Conservation (phyloP, 768 basidiomycete genomes). For the Lepiota venenata region DNA sequence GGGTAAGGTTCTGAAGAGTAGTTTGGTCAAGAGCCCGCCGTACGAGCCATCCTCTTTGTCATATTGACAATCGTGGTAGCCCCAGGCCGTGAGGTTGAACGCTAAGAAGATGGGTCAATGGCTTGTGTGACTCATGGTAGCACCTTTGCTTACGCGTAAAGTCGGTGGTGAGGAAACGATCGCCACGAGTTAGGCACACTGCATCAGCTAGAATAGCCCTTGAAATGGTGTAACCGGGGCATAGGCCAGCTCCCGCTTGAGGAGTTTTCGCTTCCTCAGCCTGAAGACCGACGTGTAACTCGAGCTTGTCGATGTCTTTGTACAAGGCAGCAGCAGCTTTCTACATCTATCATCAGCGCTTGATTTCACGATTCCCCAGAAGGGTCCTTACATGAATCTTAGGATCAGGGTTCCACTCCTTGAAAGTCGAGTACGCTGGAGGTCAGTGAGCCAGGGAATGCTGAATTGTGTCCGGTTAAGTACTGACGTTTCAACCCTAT, state of each 20-base stretch:
- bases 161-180: slow-evolving; percentile 75
- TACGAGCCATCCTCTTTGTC: slow-evolving; percentile 65
- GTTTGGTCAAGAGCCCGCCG: slow-evolving; percentile 70
- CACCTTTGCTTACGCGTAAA: slow-evolving; percentile 57
- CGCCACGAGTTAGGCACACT: slow-evolving; percentile 71
- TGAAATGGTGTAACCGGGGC: slow-evolving; percentile 82
- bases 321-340: slow-evolving; percentile 64
- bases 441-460: background rate
- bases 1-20: slow-evolving; percentile 72
- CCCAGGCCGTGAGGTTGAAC: slow-evolving; percentile 76
- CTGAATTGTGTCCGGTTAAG: background rate
- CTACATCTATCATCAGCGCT: slow-evolving; percentile 26
- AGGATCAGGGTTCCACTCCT: slow-evolving; percentile 69
- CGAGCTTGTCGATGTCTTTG: slow-evolving; percentile 72
- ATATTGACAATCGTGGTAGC: slow-evolving; percentile 66
- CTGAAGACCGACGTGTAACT: slow-evolving; percentile 73
- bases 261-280: slow-evolving; percentile 70
- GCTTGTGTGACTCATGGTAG: background rate
- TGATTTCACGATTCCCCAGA: background rate
- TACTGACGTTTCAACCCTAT: slow-evolving; percentile 63
- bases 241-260: slow-evolving; percentile 68
- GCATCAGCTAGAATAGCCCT: slow-evolving; percentile 83
- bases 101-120: slow-evolving; percentile 33
- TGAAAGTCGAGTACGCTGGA: slow-evolving; percentile 57
- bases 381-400: slow-evolving; percentile 45